Conservation (phyloP, 768 basidiomycete species). For the Kwoniella sp. region DNA sequence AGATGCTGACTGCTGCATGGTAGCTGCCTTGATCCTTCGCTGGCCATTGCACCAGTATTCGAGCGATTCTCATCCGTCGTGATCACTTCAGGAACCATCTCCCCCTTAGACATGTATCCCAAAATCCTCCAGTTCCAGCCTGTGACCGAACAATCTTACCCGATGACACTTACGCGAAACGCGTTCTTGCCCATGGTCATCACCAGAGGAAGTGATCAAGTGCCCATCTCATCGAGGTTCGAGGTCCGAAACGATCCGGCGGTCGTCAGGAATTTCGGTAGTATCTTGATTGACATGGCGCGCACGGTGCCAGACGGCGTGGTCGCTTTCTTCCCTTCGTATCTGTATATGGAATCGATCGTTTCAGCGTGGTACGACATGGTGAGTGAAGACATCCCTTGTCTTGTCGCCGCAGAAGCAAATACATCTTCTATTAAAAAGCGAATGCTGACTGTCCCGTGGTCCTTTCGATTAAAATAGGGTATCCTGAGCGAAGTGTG, state of each 20-base stretch:
- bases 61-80: conserved; percentile 98
- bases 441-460: not conserved
- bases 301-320: conserved; percentile 98
- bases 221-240: conserved; percentile 95
- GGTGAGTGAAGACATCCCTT: conserved; percentile 71
- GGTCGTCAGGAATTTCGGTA: conserved; percentile 97
- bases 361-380: conserved; percentile 99
- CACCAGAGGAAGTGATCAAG: conserved; percentile 96
- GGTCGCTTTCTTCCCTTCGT: conserved; percentile 98
- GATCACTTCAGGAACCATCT: conserved; percentile 98
- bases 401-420: no score
- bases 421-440: not conserved
- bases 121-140: conserved; percentile 99
- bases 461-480: no score
- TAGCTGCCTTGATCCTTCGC: conserved; percentile 94
- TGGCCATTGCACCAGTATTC: conserved; percentile 96
- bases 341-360: conserved; percentile 99
- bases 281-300: conserved; percentile 95
- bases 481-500: conserved; percentile 98
- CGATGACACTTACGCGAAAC: conserved; percentile 95
- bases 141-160: conserved; percentile 93
- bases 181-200: conserved; percentile 97
- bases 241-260: conserved; percentile 99
- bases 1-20: conserved; percentile 16
- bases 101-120: conserved; percentile 98